Evolutionary conservation across 2,329 filamentous ascomycete species (phyloP).

Genomic region (Neopestalotiopsis rosae): DNA sequence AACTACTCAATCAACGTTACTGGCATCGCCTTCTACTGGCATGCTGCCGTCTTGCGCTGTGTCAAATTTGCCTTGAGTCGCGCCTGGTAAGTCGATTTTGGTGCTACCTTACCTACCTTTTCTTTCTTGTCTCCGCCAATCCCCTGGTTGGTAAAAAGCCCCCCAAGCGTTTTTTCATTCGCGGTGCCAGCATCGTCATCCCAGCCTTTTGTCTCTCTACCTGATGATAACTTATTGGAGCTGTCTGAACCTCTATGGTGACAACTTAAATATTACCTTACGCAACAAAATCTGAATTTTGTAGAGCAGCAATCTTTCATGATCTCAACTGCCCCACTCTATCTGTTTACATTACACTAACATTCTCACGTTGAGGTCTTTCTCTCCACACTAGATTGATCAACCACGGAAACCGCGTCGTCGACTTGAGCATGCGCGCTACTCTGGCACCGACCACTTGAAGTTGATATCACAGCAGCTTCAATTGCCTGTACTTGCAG

Average conservation of each 20-base stretch:
- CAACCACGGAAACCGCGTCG: neutral
- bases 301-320: neutral
- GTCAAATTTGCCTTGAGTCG: slow-evolving; percentile 3
- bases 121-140: neutral
- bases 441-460: neutral
- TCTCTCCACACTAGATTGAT: neutral
- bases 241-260: slow-evolving; percentile 74
- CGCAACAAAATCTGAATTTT: slow-evolving; percentile 53
- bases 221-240: slow-evolving; percentile 73
- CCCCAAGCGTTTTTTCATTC: neutral
- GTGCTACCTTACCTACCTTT: neutral
- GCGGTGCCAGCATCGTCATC: neutral
- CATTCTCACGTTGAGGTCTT: slow-evolving; percentile 1
- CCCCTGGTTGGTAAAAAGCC: neutral
- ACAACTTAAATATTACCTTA: slow-evolving; percentile 61
- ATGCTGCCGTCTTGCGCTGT: neutral
- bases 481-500: slow-evolving; percentile 22
- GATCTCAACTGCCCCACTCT: neutral
- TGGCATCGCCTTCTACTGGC: neutral
- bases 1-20: neutral
- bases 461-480: slow-evolving; percentile 26
- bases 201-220: neutral
- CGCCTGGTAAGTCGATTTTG: neutral
- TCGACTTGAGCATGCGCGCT: slow-evolving; percentile 20
- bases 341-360: neutral